Evolutionary conservation across 352 stramenopile species (phyloP).

Genomic region (Pythium rishiriense): DNA sequence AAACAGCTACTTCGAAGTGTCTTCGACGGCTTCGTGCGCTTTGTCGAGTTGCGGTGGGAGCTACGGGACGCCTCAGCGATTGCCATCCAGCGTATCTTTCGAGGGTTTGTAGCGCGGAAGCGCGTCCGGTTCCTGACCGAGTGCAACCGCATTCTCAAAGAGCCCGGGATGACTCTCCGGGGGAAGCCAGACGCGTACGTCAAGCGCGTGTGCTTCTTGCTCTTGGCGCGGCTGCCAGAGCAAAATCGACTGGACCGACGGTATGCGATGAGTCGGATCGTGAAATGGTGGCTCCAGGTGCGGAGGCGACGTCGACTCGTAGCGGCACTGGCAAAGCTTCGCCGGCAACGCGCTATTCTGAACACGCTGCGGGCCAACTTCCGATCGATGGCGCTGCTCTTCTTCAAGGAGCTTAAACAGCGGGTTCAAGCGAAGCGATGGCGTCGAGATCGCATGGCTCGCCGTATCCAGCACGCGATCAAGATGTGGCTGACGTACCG

Average conservation of each 20-base stretch:
- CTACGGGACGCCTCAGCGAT: conserved; percentile 24
- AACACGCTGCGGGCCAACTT: conserved; percentile 48
- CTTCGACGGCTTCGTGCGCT: conserved; percentile 34
- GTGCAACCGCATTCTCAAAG: conserved; percentile 42
- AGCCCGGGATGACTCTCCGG: conserved; percentile 36
- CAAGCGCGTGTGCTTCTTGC: conserved; percentile 55
- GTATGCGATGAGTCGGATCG: conserved; percentile 26
- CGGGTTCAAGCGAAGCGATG: conserved; percentile 34
- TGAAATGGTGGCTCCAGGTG: conserved; percentile 42
- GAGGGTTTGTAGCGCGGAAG: conserved; percentile 42
- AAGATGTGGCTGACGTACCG: conserved; percentile 46
- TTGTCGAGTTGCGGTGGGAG: conserved; percentile 38
- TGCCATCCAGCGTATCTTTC: conserved; percentile 48
- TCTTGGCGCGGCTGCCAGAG: conserved; percentile 38
- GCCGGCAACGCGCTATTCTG: conserved; percentile 39
- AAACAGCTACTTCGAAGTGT: conserved; percentile 35
- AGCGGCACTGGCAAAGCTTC: conserved; percentile 36
- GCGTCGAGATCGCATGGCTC: conserved; percentile 39
- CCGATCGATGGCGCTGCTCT: conserved; percentile 36
- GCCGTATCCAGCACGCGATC: conserved; percentile 45
- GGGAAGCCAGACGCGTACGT: conserved; percentile 40
- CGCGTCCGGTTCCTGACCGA: conserved; percentile 34
- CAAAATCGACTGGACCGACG: conserved; percentile 33
- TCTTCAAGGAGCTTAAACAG: conserved; percentile 50
- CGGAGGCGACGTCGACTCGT: conserved; percentile 27